phyloP scores from a whole-genome alignment of 2,329 filamentous ascomycete species.

The Microcyclosporella mali region DNA sequence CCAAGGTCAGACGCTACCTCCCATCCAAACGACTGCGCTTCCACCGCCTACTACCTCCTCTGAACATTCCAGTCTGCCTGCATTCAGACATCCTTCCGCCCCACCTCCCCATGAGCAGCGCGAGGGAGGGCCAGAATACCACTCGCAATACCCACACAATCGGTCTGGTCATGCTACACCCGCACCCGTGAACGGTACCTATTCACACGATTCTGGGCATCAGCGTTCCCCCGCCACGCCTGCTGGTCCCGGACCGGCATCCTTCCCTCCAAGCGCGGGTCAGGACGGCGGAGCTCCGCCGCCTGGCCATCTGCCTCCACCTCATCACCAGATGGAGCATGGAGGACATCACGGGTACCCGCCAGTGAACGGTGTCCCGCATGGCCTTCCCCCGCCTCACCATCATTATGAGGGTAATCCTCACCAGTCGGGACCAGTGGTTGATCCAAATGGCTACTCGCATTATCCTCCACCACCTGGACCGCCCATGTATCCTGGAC shows the following conservation, averaged over 20 bases:
- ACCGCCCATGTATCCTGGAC: slow-evolving; percentile 21
- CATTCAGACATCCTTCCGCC: slow-evolving; percentile 22
- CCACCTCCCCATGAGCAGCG: slow-evolving; percentile 23
- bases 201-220: slow-evolving; percentile 29
- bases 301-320: slow-evolving; percentile 15
- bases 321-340: slow-evolving; percentile 26
- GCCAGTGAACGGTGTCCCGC: slow-evolving; percentile 22
- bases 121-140: slow-evolving; percentile 15
- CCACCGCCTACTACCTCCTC: slow-evolving; percentile 19
- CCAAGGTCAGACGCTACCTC: slow-evolving; percentile 20
- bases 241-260: slow-evolving; percentile 18
- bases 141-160: slow-evolving; percentile 26
- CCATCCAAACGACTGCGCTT: slow-evolving; percentile 23
- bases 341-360: slow-evolving; percentile 28
- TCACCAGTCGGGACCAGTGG: slow-evolving; percentile 25
- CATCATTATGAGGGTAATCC: slow-evolving; percentile 20
- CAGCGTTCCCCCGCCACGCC: slow-evolving; percentile 32
- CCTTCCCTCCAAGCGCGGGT: slow-evolving; percentile 11
- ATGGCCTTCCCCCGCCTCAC: slow-evolving; percentile 20
- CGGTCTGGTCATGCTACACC: slow-evolving; percentile 33
- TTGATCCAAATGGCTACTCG: slow-evolving; percentile 24
- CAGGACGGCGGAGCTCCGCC: slow-evolving; percentile 23
- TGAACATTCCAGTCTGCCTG: slow-evolving; percentile 23
- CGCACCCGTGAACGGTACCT: slow-evolving; percentile 28
- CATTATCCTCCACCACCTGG: slow-evolving; percentile 22